A percentile compares a stretch with the other conserved stretches of the same genome.
Evolutionary conservation across 306 rosid genomes (phyloP).

Genomic region (Erythrophleum fordii): DNA sequence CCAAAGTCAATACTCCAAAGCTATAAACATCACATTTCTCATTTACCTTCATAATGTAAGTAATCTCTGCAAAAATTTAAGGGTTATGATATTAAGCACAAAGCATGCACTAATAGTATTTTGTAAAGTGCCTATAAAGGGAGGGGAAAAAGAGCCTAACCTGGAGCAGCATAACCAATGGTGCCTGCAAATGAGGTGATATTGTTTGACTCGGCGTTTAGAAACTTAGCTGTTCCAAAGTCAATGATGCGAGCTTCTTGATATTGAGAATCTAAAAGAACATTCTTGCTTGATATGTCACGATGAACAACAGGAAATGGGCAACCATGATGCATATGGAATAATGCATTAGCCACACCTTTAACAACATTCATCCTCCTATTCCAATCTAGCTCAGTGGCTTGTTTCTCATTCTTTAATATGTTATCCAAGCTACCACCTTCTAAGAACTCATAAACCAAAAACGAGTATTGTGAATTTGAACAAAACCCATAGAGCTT

Average conservation of each 20-base stretch:
- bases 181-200: constrained; percentile 31
- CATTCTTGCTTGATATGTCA: constrained; percentile 21
- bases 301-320: constrained; percentile 31
- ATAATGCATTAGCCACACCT: background rate
- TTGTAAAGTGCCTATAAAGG: background rate
- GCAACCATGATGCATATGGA: background rate
- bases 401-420: background rate
- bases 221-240: constrained; percentile 30
- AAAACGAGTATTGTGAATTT: background rate
- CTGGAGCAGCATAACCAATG: constrained; percentile 39
- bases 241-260: constrained; percentile 28
- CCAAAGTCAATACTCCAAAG: constrained; percentile 30
- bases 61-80: constrained; percentile 27
- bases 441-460: background rate
- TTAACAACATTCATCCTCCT: background rate
- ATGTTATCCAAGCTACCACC: background rate
- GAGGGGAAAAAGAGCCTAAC: background rate
- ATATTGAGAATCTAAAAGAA: constrained; percentile 29
- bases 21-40: constrained; percentile 36
- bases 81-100: no score
- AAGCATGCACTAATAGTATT: no score
- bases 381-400: background rate
- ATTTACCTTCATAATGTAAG: background rate
- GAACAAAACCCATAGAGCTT: background rate
- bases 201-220: constrained; percentile 21